Base-by-base conservation (phyloP, 116 monocot genomes). In the Cymodocea nodosa region DNA sequence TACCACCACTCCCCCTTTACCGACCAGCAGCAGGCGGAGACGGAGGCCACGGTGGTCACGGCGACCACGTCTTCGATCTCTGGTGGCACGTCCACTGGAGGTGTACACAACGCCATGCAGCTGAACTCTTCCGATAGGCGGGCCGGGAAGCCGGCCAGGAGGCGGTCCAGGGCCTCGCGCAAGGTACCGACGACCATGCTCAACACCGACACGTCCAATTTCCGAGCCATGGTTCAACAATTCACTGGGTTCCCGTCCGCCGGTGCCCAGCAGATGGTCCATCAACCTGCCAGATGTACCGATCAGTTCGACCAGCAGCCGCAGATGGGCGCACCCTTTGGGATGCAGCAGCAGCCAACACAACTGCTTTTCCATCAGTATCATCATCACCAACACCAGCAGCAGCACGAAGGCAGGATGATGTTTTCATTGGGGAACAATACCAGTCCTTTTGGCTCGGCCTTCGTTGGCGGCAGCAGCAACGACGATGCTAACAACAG, bases 141-240 rank as follows among this genome's bases (percentile, higher is more conserved):
- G 5, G 71, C 57, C 25, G 79, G 61, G 20, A 78, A 70, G 52
- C 52, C 79, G 5, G 60, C 63, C 16, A 52, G 80, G 49, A 67
- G 66, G 23, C 72, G 89, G 44, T 52, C 89, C 12, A 23, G 89
- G 24, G 81, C 89, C 0, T 89, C 89, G 16, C 35, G 80, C 6
- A 52, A 82, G 54, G 75, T 86, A 4, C 94, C 94, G 1, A 86
- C 86, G 22, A 94, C 89, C 11, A 39, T 94, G 19, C 83, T 94
- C 67, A 84, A 74, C 76, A 94, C 94, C 39, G 80, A 89, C 74
- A 73, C 86, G 2, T 19, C 80, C 62, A 94, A 94, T 58, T 94
- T 94, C 74, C 84, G 89, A 0, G 82, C 84, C 70, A 82, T 94
- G 94, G 94, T 94, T 36, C 94, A 89, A 59, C 84, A 89, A 50